Evolutionary conservation across 148 eudicot species (phyloP).

Genomic region (Camellia lanceoleosa): DNA sequence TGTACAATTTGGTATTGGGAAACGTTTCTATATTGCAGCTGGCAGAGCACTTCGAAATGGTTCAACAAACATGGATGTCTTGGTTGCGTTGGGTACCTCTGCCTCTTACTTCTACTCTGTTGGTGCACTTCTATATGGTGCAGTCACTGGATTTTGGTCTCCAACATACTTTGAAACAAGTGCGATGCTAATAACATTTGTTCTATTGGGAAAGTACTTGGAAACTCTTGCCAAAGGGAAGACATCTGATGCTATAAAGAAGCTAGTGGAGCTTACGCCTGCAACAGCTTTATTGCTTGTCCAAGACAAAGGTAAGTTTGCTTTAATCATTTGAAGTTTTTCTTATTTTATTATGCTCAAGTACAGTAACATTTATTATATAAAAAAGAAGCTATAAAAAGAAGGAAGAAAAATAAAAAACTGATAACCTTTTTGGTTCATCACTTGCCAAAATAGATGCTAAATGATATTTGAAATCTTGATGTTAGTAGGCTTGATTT

Average conservation of each 20-base stretch:
- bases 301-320: constrained; percentile 64
- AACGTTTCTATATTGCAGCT: constrained; percentile 94
- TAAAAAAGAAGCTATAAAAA: background rate
- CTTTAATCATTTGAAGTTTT: background rate
- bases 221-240: constrained; percentile 92
- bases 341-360: background rate
- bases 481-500: constrained; percentile 7
- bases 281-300: constrained; percentile 83
- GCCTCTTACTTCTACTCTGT: constrained; percentile 95
- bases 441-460: background rate
- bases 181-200: constrained; percentile 95
- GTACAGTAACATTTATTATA: background rate
- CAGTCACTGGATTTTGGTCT: constrained; percentile 86
- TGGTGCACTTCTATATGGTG: constrained; percentile 82
- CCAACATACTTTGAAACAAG: constrained; percentile 97
- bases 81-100: constrained; percentile 93
- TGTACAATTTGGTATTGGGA: constrained; percentile 91
- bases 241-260: constrained; percentile 93
- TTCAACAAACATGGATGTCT: constrained; percentile 97
- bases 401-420: background rate
- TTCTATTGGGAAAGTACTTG: constrained; percentile 87
- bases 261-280: constrained; percentile 90
- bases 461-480: background rate
- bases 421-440: background rate
- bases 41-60: constrained; percentile 86